Evolutionary conservation across 1,139 yeast genomes (phyloP), one percentile per base, ranked within the genome.

Genomic region (Magnusiomyces clavatus): DNA sequence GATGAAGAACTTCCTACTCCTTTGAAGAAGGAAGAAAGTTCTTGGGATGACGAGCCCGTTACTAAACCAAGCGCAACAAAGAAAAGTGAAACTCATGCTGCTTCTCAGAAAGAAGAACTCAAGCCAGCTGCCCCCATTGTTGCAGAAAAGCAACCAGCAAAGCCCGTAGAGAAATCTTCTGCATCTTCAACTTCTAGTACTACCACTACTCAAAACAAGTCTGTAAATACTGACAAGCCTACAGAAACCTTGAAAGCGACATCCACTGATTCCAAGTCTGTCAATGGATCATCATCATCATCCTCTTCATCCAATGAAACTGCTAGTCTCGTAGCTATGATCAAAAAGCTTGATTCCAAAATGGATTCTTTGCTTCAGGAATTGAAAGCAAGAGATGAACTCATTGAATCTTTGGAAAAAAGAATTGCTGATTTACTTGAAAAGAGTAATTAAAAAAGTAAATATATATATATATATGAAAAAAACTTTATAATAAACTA

Each of bases 1-100:
- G 82, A 78, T 2, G 75, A 70, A 16, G 69, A 67, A 40, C 62
- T 64, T 42, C 63, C 57, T 38, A 54, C 56, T 46, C 48, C 57
- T 14, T 39, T 51, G 35, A 54, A 57, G n/a, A 51, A 51, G 29
- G 60, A 61, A 19, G 61, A 58, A 43, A 58, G 64, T 40, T 58
- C 63, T 3, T 66, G 69, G 69, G 63, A 59, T 20, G 64, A 58
- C 35, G 61, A 58, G 40, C 58, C 57, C 46, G 47, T 35, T 34
- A n/a, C 35, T 20, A 36, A 44, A 29, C 43, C 43, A 39, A 38
- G 14, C 8, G 37, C 19, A 2, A 17, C 47, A 38, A 17, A 44
- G 11, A 12, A 34, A 20, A 10, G 14, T 12, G 19, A 43, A 16
- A 8, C 31, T 24, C 6, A 4, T 24, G 39, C 39, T n/a, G 6